Percentiles rank a stretch among this genome's conserved stretches.
phyloP scores from a whole-genome alignment of 148 eudicot genomes.

The Rhododendron williamsianum region DNA sequence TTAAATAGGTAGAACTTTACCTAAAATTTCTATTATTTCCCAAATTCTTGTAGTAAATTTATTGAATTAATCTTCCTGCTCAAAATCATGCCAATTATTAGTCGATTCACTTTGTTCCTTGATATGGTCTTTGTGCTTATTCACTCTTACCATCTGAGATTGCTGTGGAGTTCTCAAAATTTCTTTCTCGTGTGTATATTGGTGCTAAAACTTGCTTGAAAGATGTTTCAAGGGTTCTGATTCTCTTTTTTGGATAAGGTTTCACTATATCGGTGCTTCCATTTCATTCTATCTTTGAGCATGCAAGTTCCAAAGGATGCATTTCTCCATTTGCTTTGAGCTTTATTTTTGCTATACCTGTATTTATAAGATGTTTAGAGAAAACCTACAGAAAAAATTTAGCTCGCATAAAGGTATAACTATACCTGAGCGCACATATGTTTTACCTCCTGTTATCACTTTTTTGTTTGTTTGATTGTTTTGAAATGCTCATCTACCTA shows the following conservation, averaged over 20 bases:
- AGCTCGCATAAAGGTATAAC: background rate
- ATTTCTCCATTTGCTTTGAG: background rate
- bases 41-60: background rate
- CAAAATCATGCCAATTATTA: background rate
- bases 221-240: background rate
- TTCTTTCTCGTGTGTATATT: background rate
- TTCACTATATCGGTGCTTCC: background rate
- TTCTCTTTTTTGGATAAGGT: background rate
- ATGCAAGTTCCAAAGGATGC: background rate
- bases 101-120: background rate
- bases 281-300: background rate
- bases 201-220: background rate
- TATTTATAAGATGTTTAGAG: background rate
- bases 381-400: background rate
- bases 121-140: background rate
- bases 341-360: background rate
- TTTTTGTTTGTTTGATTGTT: background rate
- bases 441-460: background rate
- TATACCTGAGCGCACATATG: background rate
- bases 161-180: background rate
- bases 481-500: background rate
- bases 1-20: background rate
- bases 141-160: background rate
- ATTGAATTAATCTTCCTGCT: background rate
- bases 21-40: background rate